Evolutionary conservation across 371 early-diverging fungal species (phyloP).

Genomic region (Parasitella parasitica): DNA sequence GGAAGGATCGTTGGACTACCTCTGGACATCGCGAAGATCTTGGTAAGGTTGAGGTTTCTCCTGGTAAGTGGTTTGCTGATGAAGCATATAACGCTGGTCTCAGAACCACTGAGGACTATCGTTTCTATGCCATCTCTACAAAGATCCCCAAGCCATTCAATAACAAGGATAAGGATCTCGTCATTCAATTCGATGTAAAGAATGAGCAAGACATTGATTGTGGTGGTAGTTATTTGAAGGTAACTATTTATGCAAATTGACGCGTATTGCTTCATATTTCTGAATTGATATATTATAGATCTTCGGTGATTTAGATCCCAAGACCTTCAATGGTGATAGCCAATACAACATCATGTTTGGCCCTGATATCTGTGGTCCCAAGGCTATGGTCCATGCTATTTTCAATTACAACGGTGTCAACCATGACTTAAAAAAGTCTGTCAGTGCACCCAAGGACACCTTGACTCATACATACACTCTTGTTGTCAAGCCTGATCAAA

Average conservation of each 20-base stretch:
- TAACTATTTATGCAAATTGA: no score
- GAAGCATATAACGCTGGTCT: slow-evolving; percentile 69
- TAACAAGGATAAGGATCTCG: slow-evolving; percentile 78
- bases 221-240: slow-evolving; percentile 97
- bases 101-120: slow-evolving; percentile 80
- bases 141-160: slow-evolving; percentile 66
- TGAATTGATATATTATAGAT: slow-evolving; percentile 31
- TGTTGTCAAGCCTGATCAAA: slow-evolving; percentile 86
- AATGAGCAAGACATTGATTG: slow-evolving; percentile 92
- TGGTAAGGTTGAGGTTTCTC: slow-evolving; percentile 72
- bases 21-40: slow-evolving; percentile 70
- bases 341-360: slow-evolving; percentile 95
- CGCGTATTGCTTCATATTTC: neutral
- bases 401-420: slow-evolving; percentile 93
- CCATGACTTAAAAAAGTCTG: slow-evolving; percentile 66
- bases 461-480: slow-evolving; percentile 90
- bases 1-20: slow-evolving; percentile 77
- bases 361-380: slow-evolving; percentile 94
- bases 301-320: slow-evolving; percentile 62
- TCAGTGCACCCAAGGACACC: slow-evolving; percentile 72
- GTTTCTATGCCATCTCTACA: slow-evolving; percentile 85
- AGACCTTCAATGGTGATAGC: slow-evolving; percentile 82
- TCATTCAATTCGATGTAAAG: slow-evolving; percentile 96
- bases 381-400: slow-evolving; percentile 94
- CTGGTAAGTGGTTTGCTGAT: slow-evolving; percentile 83